phyloP scores from a whole-genome alignment of 176 grass and related monocot species.

The Aegilops tauschii region DNA sequence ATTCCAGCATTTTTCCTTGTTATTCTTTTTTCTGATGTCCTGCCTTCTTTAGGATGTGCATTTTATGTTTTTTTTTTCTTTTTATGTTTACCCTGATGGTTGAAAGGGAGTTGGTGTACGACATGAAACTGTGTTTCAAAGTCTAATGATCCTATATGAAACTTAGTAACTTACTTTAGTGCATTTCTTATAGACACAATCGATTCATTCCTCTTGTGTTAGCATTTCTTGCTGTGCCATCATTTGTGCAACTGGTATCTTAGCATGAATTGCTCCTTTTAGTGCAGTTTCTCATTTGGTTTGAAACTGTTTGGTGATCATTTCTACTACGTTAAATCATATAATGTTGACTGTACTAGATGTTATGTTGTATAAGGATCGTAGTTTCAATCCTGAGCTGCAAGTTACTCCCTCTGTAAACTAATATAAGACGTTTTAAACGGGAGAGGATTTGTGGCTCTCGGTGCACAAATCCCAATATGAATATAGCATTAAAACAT shows the following conservation, averaged over 20 bases:
- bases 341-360: not conserved
- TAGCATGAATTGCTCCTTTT: not conserved
- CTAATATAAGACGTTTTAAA: not conserved
- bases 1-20: not conserved
- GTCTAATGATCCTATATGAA: not conserved
- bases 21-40: not conserved
- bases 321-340: not conserved
- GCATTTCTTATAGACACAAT: not conserved
- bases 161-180: not conserved
- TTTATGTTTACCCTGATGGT: not conserved
- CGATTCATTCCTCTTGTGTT: not conserved
- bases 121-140: not conserved
- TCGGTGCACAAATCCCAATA: too few species aligned
- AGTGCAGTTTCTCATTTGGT: not conserved
- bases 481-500: too few species aligned
- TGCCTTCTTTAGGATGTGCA: not conserved
- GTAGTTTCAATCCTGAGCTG: not conserved
- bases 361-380: too few species aligned
- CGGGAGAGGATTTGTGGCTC: too few species aligned
- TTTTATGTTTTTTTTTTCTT: not conserved
- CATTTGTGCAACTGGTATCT: not conserved
- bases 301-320: not conserved
- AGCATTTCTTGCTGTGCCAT: not conserved
- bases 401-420: not conserved
- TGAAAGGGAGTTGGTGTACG: not conserved